Evolutionary conservation across 73 alveolate genomes (phyloP).

Genomic region (Stentor roeselii): DNA sequence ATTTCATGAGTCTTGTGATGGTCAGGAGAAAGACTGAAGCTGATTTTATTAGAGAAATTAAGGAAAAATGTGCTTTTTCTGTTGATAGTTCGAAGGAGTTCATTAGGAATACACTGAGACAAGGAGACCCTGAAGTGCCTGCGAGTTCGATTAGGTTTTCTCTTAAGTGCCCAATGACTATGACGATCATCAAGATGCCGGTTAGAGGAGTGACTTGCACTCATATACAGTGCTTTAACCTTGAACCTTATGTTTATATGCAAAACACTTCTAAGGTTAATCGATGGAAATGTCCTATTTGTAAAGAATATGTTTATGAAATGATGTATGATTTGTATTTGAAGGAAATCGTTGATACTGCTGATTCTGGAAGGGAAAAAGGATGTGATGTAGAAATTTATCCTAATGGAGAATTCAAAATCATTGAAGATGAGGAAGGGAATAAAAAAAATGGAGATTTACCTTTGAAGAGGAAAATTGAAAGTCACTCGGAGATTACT

Average conservation of each 20-base stretch:
- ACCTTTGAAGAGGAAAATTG: too few species aligned
- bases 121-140: not conserved
- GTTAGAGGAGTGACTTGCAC: constrained; percentile 55
- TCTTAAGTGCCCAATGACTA: constrained; percentile 44
- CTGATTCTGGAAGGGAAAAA: not conserved
- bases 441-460: too few species aligned
- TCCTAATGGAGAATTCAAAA: not conserved
- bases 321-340: constrained; percentile 38
- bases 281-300: constrained; percentile 52
- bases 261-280: constrained; percentile 32
- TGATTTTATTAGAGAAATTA: constrained; percentile 26
- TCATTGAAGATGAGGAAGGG: not conserved
- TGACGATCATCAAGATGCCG: constrained; percentile 36
- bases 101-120: not conserved
- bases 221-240: constrained; percentile 50
- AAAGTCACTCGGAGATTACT: too few species aligned
- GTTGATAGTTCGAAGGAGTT: not conserved
- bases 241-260: constrained; percentile 39
- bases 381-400: not conserved
- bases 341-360: not conserved
- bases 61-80: not conserved
- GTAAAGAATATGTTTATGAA: constrained; percentile 33
- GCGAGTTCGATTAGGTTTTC: constrained; percentile 15
- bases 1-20: constrained; percentile 33
- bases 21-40: constrained; percentile 40